phyloP scores from a whole-genome alignment of 2,329 filamentous ascomycete genomes.

The Trichoderma harzianum region DNA sequence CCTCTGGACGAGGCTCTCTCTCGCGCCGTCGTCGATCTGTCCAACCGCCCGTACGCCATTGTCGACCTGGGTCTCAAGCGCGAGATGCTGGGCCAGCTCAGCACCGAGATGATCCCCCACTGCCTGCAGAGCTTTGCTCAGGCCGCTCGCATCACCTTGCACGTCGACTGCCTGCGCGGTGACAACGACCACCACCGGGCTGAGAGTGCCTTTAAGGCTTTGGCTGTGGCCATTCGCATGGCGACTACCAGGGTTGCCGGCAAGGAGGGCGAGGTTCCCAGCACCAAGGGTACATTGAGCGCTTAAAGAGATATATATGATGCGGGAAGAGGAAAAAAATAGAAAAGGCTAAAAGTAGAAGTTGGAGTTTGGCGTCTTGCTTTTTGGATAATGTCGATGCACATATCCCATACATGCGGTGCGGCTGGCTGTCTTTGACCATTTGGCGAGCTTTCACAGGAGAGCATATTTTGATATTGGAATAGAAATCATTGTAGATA shows the following conservation, averaged over 20 bases:
- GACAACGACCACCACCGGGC: conserved; percentile 95
- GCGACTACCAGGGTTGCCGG: conserved; percentile 74
- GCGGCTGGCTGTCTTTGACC: background rate
- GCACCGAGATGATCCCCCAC: conserved; percentile 96
- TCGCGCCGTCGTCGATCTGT: conserved; percentile 90
- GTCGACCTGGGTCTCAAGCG: conserved; percentile 80
- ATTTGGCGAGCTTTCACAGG: background rate
- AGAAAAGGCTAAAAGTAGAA: background rate
- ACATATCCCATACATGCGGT: background rate
- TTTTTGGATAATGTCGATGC: background rate
- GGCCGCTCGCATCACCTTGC: conserved; percentile 84
- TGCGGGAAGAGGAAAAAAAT: background rate
- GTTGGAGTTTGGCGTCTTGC: background rate
- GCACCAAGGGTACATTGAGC: conserved; percentile 88
- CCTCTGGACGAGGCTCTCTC: conserved; percentile 95
- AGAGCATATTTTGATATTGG: background rate
- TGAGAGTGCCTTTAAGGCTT: conserved; percentile 94
- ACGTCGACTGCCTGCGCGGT: conserved; percentile 88
- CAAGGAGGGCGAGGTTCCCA: conserved; percentile 87
- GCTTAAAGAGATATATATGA: conserved; percentile 37
- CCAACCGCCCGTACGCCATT: conserved; percentile 83
- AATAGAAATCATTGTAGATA: background rate
- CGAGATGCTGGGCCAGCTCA: conserved; percentile 91
- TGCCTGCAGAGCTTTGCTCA: conserved; percentile 93
- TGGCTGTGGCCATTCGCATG: conserved; percentile 78